Evolutionary conservation across 1,284 basidiomycete genomes (phyloP), one percentile per base, ranked within the genome.

Genomic region (Tylopilus sp.): DNA sequence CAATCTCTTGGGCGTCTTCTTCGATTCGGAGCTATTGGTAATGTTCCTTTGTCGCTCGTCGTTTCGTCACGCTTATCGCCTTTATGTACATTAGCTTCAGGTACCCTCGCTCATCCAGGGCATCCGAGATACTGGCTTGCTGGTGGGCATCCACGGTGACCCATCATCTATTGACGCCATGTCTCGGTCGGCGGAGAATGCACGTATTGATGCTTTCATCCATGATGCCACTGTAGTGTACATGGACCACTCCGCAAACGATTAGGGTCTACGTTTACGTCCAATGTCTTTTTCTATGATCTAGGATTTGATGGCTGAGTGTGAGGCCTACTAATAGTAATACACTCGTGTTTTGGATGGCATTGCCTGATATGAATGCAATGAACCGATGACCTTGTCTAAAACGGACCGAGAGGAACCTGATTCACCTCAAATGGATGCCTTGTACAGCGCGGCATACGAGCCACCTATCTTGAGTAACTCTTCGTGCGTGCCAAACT

Each of bases 1-100:
- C 70, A 99, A 99, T 68, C 73, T 99, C 34, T 73, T 99, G 52
- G 96, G 96, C 51, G 77, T 99, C 45, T 85, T 96, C 66, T 80
- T 96, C 44, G 90, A 97, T 67, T 87, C 89, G n/a, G 81, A 86
- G 36, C 76, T 96, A 53, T 71, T 98, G 70, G 93, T 94, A 59
- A 68, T 79, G 26, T 47, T 36, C 44, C 44, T 42, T 35, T 34
- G 40, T 39, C 34, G 12, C n/a, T n/a, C 41, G 47, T 48, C 36
- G 21, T 53, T 30, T 37, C 31, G 48, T 46, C 45, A 47, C 47
- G 42, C 60, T 64, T 28, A 61, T 44, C 34, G 14, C 33, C 14
- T 30, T 46, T 42, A 46, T 58, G 42, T 53, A 50, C 44, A 17
- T 33, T 61, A 86, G 83, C 71, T 75, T 39, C 77, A 76, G 62